Base-by-base conservation (phyloP, 805 yeast species). In the Vanderwaltozyma polyspora region DNA sequence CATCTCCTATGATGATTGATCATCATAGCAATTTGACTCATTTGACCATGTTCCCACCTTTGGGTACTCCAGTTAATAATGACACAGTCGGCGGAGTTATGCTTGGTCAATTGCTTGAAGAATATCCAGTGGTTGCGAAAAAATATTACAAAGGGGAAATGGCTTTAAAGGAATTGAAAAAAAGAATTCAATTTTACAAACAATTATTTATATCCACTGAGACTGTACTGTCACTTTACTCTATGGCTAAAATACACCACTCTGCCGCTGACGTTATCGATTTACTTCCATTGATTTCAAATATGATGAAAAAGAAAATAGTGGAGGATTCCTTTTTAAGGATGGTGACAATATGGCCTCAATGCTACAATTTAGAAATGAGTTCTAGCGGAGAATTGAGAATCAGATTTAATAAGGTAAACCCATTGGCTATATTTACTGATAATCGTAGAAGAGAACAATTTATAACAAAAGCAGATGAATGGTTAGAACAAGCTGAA, bases 341-440 rank as follows among this genome's bases (percentile, higher is more conserved):
- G 32, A 43, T 56, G 51, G n/a, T 48, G 26, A 39, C 47, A 3
- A 32, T 55, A 15, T 54, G 61, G 59, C 49, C 56, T 6, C 44
- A 46, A 12, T 41, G 45, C n/a, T 56, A 54, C 28, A 25, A 34
- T 1, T 13, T 56, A 12, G 49, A 49, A 27, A 36, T 46, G 12
- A 46, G 48, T 30, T 44, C 44, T 5, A 38, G 31, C n/a, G 38
- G 43, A 6, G 55, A 49, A 30, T 32, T 55, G 3, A 42, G 54
- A 1, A 30, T 51, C 3, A 35, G 37, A 23, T 32, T 49, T 29
- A 59, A 57, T 6, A 34, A 37, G 24, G 31, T 21, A 3, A 44
- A 45, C 19, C 26, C 44, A 13, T 22, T 46, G n/a, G 32, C 34
- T n/a, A 25, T 44, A 4, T 38, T 54, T 28, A 39, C 51, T 6